Percentiles rank a stretch among this genome's conserved stretches.
phyloP scores from a whole-genome alignment of 1,284 basidiomycete genomes.

The Papiliotrema terrestris region DNA sequence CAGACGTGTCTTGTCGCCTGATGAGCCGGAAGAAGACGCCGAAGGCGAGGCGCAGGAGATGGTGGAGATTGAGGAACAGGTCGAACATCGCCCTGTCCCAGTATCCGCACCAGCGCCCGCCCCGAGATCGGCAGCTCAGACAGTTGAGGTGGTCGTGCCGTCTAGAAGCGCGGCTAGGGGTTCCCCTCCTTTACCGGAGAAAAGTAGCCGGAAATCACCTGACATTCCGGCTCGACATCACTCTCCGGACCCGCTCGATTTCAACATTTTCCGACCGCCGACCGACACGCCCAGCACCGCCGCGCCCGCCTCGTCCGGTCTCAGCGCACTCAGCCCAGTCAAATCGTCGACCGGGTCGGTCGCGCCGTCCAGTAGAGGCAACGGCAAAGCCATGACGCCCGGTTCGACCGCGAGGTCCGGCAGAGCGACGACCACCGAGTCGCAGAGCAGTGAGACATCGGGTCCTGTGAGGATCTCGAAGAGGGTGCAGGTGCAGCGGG shows the following conservation, averaged over 20 bases:
- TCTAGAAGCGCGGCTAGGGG: neutral
- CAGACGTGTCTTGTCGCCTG: neutral
- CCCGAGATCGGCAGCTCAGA: neutral
- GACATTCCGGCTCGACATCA: neutral
- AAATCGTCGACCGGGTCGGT: too few relatives aligned
- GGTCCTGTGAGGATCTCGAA: conserved; percentile 6
- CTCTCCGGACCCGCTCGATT: conserved; percentile 11
- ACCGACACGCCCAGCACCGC: too few relatives aligned
- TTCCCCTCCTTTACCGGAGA: neutral
- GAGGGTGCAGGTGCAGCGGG: conserved; percentile 17
- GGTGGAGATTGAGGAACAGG: neutral
- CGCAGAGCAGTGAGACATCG: neutral
- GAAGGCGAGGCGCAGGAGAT: conserved; percentile 11
- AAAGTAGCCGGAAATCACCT: neutral
- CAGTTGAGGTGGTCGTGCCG: conserved; percentile 12
- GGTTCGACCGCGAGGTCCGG: too few relatives aligned
- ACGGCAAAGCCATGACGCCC: too few relatives aligned
- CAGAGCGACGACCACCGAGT: neutral
- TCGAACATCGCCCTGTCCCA: neutral
- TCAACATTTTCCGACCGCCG: neutral
- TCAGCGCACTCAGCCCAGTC: too few relatives aligned
- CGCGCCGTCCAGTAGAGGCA: too few relatives aligned
- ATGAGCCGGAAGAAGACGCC: conserved; percentile 1
- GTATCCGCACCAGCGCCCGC: neutral
- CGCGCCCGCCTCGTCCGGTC: too few relatives aligned